Percentiles rank a stretch among this genome's conserved stretches.
These are phyloP conservation scores for Lachancea waltii DNA, from an alignment of 805 yeast genomes.

Conservation along the genomic window DNA sequence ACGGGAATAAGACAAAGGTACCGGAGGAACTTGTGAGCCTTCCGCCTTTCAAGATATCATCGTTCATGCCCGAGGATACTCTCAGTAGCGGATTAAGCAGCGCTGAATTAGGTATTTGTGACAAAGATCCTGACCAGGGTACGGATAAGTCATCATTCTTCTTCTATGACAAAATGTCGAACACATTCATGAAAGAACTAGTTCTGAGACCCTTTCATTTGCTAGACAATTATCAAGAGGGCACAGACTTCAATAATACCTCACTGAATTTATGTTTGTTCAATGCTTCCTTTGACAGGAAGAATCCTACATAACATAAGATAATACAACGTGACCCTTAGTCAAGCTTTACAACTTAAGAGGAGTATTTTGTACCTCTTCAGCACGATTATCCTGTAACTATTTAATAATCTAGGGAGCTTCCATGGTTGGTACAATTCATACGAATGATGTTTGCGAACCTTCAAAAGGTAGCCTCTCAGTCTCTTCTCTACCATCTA, in stretches of 20 bases:
- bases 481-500: no score
- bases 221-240: conserved; percentile 24
- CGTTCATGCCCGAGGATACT: conserved; percentile 16
- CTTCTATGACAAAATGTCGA: conserved; percentile 20
- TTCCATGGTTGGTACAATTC: no score
- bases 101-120: conserved; percentile 6
- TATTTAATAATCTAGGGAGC: no score
- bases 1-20: conserved; percentile 9
- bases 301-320: conserved; percentile 22
- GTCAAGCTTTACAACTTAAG: background rate
- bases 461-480: no score
- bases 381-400: background rate
- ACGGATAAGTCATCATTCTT: conserved; percentile 7
- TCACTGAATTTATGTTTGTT: conserved; percentile 28
- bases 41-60: conserved; percentile 32
- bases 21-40: conserved; percentile 21
- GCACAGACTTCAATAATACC: conserved; percentile 23
- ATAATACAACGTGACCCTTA: background rate
- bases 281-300: conserved; percentile 26
- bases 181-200: conserved; percentile 15
- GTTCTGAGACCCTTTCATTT: conserved; percentile 24
- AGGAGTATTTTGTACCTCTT: no score
- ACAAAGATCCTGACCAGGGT: background rate
- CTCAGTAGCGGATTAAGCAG: background rate
- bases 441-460: no score